Conservation (phyloP, 2,329 filamentous ascomycete genomes). For the Penicillium glabrum region DNA sequence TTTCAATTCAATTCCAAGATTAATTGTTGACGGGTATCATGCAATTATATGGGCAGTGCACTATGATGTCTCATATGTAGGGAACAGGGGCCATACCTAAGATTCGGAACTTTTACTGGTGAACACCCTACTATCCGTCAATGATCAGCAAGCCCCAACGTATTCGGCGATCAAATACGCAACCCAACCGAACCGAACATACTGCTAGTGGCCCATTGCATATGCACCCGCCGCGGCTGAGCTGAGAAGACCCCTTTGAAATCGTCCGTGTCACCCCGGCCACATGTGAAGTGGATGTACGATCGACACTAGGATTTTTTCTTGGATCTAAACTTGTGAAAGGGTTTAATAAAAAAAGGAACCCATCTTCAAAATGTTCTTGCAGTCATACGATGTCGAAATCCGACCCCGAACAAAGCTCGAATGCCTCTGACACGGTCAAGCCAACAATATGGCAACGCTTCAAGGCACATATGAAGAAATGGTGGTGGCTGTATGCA, state of each 20-base stretch:
- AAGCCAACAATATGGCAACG: constrained; percentile 20
- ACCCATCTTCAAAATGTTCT: background rate
- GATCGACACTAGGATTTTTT: too few relatives aligned
- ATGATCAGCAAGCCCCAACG: background rate
- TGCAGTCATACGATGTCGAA: constrained; percentile 19
- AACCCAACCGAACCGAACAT: background rate
- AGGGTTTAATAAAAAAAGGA: background rate
- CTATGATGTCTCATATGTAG: too few relatives aligned
- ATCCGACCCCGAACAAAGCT: constrained; percentile 14
- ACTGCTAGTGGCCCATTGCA: too few relatives aligned
- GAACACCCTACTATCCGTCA: background rate
- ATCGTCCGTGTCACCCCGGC: background rate
- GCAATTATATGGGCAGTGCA: too few relatives aligned
- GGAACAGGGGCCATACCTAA: too few relatives aligned
- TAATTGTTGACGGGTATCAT: too few relatives aligned
- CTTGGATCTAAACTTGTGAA: too few relatives aligned
- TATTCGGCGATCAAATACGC: constrained; percentile 1
- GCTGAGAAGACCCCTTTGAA: background rate
- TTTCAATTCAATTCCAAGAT: too few relatives aligned
- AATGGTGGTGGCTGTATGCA: constrained; percentile 28
- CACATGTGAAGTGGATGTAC: background rate
- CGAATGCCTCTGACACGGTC: background rate
- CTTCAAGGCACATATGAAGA: constrained; percentile 26
- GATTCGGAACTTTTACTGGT: too few relatives aligned
- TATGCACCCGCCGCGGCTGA: background rate